These are phyloP conservation scores for Cercospora sesami DNA, from an alignment of 2,329 filamentous ascomycete genomes.

Conservation along the genomic window DNA sequence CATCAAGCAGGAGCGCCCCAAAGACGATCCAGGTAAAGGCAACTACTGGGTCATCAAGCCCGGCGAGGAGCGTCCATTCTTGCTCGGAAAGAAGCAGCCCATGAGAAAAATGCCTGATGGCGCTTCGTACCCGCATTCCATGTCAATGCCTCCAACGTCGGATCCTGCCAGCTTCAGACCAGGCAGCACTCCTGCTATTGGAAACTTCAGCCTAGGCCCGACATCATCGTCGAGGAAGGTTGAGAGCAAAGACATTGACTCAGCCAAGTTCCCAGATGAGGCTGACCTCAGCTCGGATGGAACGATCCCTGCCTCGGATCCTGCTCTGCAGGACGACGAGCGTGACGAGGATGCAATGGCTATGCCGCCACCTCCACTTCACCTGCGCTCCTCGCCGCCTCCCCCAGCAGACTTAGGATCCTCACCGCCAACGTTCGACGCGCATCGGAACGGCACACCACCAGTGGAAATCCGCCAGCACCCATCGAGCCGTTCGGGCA, in stretches of 20 bases:
- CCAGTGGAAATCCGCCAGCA: slow-evolving; percentile 65
- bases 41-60: slow-evolving; percentile 94
- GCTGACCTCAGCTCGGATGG: slow-evolving; percentile 54
- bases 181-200: slow-evolving; percentile 42
- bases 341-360: slow-evolving; percentile 41
- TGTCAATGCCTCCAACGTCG: slow-evolving; percentile 29
- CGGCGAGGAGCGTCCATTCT: slow-evolving; percentile 85
- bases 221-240: slow-evolving; percentile 33
- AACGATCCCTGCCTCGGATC: slow-evolving; percentile 54
- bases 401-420: slow-evolving; percentile 74
- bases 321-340: slow-evolving; percentile 51
- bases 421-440: slow-evolving; percentile 81
- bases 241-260: slow-evolving; percentile 49
- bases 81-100: slow-evolving; percentile 73
- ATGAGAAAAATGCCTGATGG: slow-evolving; percentile 59
- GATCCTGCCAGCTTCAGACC: slow-evolving; percentile 38
- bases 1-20: slow-evolving; percentile 90
- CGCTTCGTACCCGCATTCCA: slow-evolving; percentile 36
- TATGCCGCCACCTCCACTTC: slow-evolving; percentile 45
- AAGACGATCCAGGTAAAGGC: slow-evolving; percentile 95
- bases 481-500: slow-evolving; percentile 62
- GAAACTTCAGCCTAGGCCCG: slow-evolving; percentile 40
- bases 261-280: slow-evolving; percentile 53
- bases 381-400: slow-evolving; percentile 64
- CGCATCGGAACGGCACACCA: slow-evolving; percentile 68